Conservation (phyloP, 2,329 filamentous ascomycete genomes). For the Xylariales sp. region DNA sequence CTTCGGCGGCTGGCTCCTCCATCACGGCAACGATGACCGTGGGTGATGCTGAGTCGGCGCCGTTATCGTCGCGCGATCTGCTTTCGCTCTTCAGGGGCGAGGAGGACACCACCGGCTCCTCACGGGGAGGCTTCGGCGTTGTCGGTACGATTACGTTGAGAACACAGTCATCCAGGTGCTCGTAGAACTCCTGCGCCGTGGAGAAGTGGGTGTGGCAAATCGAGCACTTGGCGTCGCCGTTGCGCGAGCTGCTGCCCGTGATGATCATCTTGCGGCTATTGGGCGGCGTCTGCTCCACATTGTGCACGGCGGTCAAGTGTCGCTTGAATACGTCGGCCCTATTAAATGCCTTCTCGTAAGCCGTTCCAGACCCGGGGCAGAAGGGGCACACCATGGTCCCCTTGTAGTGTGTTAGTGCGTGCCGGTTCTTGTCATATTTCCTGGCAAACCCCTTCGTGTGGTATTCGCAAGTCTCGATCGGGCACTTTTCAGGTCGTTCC, state of each 20-base stretch:
- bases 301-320: slow-evolving; percentile 84
- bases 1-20: slow-evolving; percentile 1
- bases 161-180: slow-evolving; percentile 75
- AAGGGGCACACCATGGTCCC: slow-evolving; percentile 97
- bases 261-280: slow-evolving; percentile 74
- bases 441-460: slow-evolving; percentile 87
- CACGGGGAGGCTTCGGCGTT: slow-evolving; percentile 26
- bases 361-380: slow-evolving; percentile 82
- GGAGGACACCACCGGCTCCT: slow-evolving; percentile 14
- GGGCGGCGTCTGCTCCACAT: slow-evolving; percentile 86
- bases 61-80: no score
- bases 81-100: slow-evolving; percentile 13
- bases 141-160: slow-evolving; percentile 53
- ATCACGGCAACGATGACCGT: not conserved
- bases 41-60: no score
- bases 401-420: slow-evolving; percentile 94
- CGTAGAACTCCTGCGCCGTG: slow-evolving; percentile 93
- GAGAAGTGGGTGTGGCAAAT: slow-evolving; percentile 78
- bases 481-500: slow-evolving; percentile 90
- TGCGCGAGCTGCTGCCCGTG: slow-evolving; percentile 22
- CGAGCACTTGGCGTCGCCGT: slow-evolving; percentile 76
- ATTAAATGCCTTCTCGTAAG: slow-evolving; percentile 93
- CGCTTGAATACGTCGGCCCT: slow-evolving; percentile 94
- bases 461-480: slow-evolving; percentile 88
- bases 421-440: slow-evolving; percentile 95